Evolutionary conservation across 345 rosid species (phyloP), one percentile per base, ranked within the genome.

Genomic region (Citrus reticulata): DNA sequence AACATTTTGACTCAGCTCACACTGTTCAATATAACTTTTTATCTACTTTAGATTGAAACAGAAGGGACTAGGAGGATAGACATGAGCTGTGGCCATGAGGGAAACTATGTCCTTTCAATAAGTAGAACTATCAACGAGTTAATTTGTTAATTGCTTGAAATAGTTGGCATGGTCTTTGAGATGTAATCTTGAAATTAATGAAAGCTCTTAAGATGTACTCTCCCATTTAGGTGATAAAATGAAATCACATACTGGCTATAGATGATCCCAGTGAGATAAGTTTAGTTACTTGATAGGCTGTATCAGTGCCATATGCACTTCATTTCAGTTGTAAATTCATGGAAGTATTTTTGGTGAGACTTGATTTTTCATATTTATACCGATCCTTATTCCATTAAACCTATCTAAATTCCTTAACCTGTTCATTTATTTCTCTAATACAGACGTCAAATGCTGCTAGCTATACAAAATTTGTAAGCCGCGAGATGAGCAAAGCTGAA

Each of bases 401-500:
- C 42, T 42, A 35, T 60, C 17, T 62, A 46, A 66, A 22, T 19
- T 61, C 54, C 37, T 42, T 6, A 42, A 24, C 34, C 25, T 20
- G 35, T 77, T 72, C 51, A n/a, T 68, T 58, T 75, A 20, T 78
- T 80, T 82, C 30, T 77, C 10, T 67, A 78, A 74, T 51, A 62
- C 89, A 96, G 99, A 86, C 94, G 39, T 83, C 99, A 35, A 84
- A 87, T 78, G 97, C 98, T 86, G 92, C 97, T 49, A 92, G 93
- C 84, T 96, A 94, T 82, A 88, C 94, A 9, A 94, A 93, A 90
- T 96, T 96, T 81, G 97, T 96, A 60, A 96, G 95, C 86, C 95
- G 98, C 77, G 98, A 94, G 90, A 96, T 96, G 99, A 94, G 99
- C 90, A 93, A 93, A 91, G 99, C 98, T 75, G 99, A 96, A 92